Evolutionary conservation across 148 eudicot species (phyloP).

Genomic region (Rhododendron simsii): DNA sequence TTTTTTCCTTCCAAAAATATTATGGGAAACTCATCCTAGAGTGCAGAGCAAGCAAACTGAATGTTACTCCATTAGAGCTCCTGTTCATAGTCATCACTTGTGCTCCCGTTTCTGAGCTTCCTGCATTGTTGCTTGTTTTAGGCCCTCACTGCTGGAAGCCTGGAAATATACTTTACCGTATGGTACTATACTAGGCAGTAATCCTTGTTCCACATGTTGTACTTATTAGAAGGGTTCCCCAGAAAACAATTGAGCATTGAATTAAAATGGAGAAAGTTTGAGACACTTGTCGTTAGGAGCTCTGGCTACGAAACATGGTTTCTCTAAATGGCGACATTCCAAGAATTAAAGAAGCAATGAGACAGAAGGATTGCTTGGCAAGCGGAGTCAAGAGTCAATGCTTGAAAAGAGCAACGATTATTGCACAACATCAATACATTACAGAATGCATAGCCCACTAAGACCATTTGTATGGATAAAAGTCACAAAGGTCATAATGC

Average conservation of each 20-base stretch:
- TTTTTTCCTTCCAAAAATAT: neutral
- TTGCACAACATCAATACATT: neutral
- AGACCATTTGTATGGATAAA: neutral
- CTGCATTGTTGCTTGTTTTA: neutral
- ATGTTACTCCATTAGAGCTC: neutral
- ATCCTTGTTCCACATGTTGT: neutral
- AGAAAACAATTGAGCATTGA: neutral
- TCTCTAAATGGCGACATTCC: neutral
- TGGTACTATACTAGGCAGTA: neutral
- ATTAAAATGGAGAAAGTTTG: neutral
- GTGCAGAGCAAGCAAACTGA: neutral
- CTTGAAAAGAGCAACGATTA: neutral
- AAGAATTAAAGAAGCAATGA: neutral
- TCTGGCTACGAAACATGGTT: neutral
- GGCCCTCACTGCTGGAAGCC: neutral
- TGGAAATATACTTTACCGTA: neutral
- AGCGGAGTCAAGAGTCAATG: neutral
- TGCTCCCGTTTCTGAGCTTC: neutral
- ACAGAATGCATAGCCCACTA: neutral
- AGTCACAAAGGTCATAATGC: neutral
- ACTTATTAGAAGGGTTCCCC: neutral
- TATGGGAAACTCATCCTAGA: neutral
- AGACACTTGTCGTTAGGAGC: neutral
- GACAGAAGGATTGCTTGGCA: neutral
- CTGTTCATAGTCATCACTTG: neutral